phyloP scores from a whole-genome alignment of 2,329 filamentous ascomycete species.

The Drechslera avenae region DNA sequence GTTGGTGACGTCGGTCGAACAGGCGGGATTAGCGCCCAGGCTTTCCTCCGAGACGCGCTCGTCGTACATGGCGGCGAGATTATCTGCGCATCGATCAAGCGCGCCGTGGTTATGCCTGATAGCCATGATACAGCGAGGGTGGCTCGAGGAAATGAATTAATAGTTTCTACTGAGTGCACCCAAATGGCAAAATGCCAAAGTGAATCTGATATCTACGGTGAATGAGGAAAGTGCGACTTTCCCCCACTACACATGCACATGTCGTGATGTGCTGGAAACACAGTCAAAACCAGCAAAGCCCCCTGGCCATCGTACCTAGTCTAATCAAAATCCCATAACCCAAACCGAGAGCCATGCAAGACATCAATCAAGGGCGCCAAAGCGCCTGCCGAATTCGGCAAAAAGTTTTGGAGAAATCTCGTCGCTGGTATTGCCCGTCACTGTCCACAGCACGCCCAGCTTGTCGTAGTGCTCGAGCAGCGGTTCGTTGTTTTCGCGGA shows the following conservation, averaged over 20 bases:
- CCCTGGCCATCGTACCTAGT: slow-evolving; percentile 5
- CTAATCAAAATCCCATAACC: slow-evolving; percentile 9
- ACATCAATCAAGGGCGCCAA: slow-evolving; percentile 52
- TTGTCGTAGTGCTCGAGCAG: slow-evolving; percentile 87
- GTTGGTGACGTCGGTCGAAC: slow-evolving; percentile 25
- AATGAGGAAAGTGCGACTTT: slow-evolving; percentile 19
- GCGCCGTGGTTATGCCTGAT: not conserved
- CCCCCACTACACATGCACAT: slow-evolving; percentile 3
- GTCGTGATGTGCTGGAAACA: slow-evolving; percentile 1
- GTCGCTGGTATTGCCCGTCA: slow-evolving; percentile 86
- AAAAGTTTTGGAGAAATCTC: slow-evolving; percentile 94
- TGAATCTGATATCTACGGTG: slow-evolving; percentile 24
- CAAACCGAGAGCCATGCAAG: slow-evolving; percentile 1
- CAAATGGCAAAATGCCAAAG: slow-evolving; percentile 7
- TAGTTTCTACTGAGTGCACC: slow-evolving; percentile 8
- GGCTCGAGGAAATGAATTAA: not conserved
- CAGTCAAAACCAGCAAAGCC: slow-evolving; percentile 3
- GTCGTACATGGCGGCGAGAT: slow-evolving; percentile 12
- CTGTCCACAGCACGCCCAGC: slow-evolving; percentile 82
- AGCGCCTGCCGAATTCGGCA: slow-evolving; percentile 78
- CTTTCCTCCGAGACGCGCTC: slow-evolving; percentile 8
- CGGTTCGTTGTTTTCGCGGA: slow-evolving; percentile 83
- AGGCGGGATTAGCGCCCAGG: slow-evolving; percentile 7
- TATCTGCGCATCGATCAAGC: not conserved
- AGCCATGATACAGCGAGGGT: not conserved